Conservation (phyloP, 345 rosid genomes). For the Brassica juncea region DNA sequence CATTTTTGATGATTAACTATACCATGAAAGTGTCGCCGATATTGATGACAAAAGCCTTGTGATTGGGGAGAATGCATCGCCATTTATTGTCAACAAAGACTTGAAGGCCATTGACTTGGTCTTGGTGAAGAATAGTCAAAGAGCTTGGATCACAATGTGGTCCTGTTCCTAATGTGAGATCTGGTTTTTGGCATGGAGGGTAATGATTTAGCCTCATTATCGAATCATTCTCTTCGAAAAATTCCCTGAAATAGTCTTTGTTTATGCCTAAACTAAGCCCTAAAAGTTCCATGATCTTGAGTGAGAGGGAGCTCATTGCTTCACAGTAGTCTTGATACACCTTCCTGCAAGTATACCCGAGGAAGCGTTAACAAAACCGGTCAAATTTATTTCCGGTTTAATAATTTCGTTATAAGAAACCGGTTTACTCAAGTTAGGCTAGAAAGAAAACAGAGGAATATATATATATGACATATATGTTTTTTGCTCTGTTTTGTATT, state of each 20-base stretch:
- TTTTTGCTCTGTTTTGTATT: conserved; percentile 14
- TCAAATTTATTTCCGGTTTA: background rate
- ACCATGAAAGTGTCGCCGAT: conserved; percentile 99
- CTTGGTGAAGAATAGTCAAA: conserved; percentile 96
- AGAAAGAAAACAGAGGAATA: conserved; percentile 22
- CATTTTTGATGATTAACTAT: conserved; percentile 12
- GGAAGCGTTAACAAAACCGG: background rate
- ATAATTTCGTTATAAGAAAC: background rate
- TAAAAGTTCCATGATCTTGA: conserved; percentile 92
- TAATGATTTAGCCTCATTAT: conserved; percentile 98
- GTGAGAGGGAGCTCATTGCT: conserved; percentile 82
- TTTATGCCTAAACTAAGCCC: conserved; percentile 75
- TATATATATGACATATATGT: background rate
- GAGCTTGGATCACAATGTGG: conserved; percentile 99
- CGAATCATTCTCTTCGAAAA: conserved; percentile 82
- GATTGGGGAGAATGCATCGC: conserved; percentile 72
- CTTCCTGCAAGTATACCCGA: conserved; percentile 45
- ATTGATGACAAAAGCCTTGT: conserved; percentile 84
- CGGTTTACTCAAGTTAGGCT: conserved; percentile 13
- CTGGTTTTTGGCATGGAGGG: conserved; percentile 97
- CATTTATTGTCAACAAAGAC: conserved; percentile 84
- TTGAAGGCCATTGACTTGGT: conserved; percentile 91
- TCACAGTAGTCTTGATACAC: conserved; percentile 81
- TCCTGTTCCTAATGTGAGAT: conserved; percentile 91
- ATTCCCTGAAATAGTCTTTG: conserved; percentile 56